Evolutionary conservation across 2,329 filamentous ascomycete genomes (phyloP).

Genomic region (Fusarium guadeloupense): DNA sequence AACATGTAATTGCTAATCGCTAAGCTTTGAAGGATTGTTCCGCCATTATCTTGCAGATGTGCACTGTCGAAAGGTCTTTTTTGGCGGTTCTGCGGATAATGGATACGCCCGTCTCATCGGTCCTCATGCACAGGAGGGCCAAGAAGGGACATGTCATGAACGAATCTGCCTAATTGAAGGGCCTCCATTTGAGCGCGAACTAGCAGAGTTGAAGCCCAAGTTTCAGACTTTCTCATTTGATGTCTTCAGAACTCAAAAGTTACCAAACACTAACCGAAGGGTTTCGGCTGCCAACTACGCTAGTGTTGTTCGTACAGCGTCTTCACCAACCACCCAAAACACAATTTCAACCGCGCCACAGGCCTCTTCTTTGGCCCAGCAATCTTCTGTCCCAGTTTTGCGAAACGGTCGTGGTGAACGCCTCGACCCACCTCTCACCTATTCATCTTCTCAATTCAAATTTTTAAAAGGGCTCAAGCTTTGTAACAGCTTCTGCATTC

Average conservation of each 20-base stretch:
- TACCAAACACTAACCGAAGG: conserved; percentile 7
- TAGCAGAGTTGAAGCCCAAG: conserved; percentile 44
- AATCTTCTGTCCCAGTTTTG: conserved; percentile 7
- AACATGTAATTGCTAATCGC: neutral
- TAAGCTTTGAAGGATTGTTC: conserved; percentile 41
- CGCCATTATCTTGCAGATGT: conserved; percentile 48
- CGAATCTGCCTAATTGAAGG: conserved; percentile 52
- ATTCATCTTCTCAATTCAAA: conserved; percentile 28
- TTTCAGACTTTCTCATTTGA: conserved; percentile 42
- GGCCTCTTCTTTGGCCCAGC: neutral
- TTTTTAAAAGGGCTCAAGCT: conserved; percentile 44
- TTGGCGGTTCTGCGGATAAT: conserved; percentile 54
- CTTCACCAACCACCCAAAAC: neutral
- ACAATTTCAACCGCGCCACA: neutral
- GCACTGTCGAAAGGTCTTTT: conserved; percentile 53
- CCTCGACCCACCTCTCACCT: conserved; percentile 40
- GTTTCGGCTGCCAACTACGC: conserved; percentile 29
- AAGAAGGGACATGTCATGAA: conserved; percentile 32
- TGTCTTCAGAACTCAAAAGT: conserved; percentile 42
- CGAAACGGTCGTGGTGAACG: conserved; percentile 43
- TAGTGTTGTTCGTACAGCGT: neutral
- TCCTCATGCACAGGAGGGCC: conserved; percentile 40
- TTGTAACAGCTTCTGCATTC: conserved; percentile 48
- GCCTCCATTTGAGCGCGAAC: conserved; percentile 49
- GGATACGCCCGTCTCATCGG: conserved; percentile 54